Percentiles rank a stretch among this genome's conserved stretches.
phyloP scores from a whole-genome alignment of 176 grass and related monocot genomes.

The Zea mays region DNA sequence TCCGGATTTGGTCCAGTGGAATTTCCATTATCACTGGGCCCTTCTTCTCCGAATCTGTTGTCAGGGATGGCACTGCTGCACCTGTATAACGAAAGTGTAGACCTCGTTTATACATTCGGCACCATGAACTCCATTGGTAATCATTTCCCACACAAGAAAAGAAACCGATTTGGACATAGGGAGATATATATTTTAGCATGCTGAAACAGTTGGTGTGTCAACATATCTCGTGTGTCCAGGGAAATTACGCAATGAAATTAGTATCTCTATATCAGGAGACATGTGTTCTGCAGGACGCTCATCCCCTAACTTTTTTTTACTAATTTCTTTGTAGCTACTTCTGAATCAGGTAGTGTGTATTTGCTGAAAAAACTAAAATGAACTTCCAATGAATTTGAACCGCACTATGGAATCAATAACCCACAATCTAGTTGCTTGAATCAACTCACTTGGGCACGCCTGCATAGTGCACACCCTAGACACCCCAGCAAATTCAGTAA shows the following conservation, averaged over 20 bases:
- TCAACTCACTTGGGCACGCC: background rate
- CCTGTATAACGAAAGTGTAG: constrained; percentile 8
- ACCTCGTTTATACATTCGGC: background rate
- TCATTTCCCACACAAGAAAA: background rate
- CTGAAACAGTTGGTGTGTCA: background rate
- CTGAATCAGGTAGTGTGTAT: background rate
- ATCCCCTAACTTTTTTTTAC: background rate
- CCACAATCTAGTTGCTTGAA: background rate
- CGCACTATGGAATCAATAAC: background rate
- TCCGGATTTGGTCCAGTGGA: constrained; percentile 70
- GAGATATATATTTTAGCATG: background rate
- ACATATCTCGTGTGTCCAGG: background rate
- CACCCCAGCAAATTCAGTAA: background rate
- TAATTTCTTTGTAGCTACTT: background rate
- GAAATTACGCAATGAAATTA: background rate
- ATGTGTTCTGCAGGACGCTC: background rate
- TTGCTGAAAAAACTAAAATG: background rate
- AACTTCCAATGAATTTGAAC: background rate
- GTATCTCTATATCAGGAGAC: background rate
- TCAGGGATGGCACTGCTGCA: constrained; percentile 20
- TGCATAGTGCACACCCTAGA: background rate
- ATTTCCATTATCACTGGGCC: constrained; percentile 81
- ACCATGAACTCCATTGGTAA: background rate
- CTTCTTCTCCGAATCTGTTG: constrained; percentile 45
- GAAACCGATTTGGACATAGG: background rate